These are phyloP conservation scores for Pichia gijzeniarum DNA, from an alignment of 805 yeast genomes.

Conservation along the genomic window DNA sequence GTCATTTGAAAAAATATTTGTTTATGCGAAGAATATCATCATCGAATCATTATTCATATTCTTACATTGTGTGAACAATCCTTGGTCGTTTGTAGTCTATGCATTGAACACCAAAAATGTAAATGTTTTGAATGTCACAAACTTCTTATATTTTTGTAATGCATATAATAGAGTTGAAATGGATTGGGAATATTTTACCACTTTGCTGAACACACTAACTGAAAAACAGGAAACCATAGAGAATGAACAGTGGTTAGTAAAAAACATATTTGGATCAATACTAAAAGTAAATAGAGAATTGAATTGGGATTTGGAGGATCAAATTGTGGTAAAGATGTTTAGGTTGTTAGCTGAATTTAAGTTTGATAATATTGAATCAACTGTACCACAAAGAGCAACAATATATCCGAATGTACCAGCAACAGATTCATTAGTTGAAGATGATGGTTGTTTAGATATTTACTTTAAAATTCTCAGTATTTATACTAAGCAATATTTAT, in stretches of 20 bases:
- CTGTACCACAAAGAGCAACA: slow-evolving; percentile 3
- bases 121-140: slow-evolving; percentile 16
- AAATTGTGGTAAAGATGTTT: slow-evolving; percentile 25
- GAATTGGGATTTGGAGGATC: slow-evolving; percentile 28
- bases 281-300: slow-evolving; percentile 21
- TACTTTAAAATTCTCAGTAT: slow-evolving; percentile 27
- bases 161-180: slow-evolving; percentile 19
- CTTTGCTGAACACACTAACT: neutral
- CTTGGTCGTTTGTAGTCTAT: slow-evolving; percentile 23
- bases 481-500: slow-evolving; percentile 18
- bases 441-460: slow-evolving; percentile 28
- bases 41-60: slow-evolving; percentile 23
- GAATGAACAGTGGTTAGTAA: slow-evolving; percentile 11
- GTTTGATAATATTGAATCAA: slow-evolving; percentile 25
- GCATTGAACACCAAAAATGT: slow-evolving; percentile 12
- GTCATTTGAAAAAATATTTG: slow-evolving; percentile 14
- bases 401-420: slow-evolving; percentile 15
- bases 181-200: slow-evolving; percentile 29
- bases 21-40: slow-evolving; percentile 10
- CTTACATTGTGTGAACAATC: slow-evolving; percentile 17
- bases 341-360: slow-evolving; percentile 21
- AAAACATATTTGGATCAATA: slow-evolving; percentile 16
- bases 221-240: neutral
- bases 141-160: slow-evolving; percentile 23
- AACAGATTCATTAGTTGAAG: slow-evolving; percentile 8